Percentiles rank a stretch among this genome's conserved stretches.
These are phyloP conservation scores for Aspergillus incahuasiensis DNA, from an alignment of 495 filamentous ascomycete genomes.

Conservation along the genomic window DNA sequence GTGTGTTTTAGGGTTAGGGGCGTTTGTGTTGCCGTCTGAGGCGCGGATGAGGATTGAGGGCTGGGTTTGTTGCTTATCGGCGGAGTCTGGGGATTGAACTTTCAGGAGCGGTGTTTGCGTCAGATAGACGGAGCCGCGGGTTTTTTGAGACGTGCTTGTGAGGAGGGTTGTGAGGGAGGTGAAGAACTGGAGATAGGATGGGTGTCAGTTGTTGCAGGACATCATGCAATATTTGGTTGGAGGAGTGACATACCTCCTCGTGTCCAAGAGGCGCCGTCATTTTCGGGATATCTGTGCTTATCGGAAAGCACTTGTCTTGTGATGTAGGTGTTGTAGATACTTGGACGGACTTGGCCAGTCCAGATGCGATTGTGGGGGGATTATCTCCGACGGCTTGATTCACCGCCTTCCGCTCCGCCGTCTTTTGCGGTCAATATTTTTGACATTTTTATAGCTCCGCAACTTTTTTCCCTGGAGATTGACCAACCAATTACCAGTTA, in stretches of 20 bases:
- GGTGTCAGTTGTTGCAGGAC: neutral
- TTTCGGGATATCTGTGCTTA: conserved; percentile 12
- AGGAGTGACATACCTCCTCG: conserved; percentile 57
- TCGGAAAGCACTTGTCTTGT: conserved; percentile 1
- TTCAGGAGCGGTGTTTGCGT: conserved; percentile 65
- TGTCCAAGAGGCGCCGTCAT: conserved; percentile 63
- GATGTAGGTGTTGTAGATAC: neutral
- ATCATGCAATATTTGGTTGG: neutral
- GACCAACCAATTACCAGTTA: too few relatives aligned
- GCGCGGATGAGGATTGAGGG: conserved; percentile 78
- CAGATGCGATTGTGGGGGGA: conserved; percentile 6
- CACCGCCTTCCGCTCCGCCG: conserved; percentile 23
- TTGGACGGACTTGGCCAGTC: neutral
- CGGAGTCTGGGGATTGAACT: conserved; percentile 15
- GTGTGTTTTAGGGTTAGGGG: conserved; percentile 35
- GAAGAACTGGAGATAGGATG: conserved; percentile 73
- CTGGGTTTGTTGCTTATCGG: conserved; percentile 37
- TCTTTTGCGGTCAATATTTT: conserved; percentile 10
- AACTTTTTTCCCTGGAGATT: neutral
- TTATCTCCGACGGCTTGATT: conserved; percentile 3
- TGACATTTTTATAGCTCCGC: conserved; percentile 3
- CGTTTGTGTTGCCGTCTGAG: conserved; percentile 59
- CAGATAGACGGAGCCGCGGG: conserved; percentile 74
- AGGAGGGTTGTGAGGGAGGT: conserved; percentile 69
- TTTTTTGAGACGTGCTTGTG: conserved; percentile 57